phyloP scores from a whole-genome alignment of 1,139 yeast species.

The Keqinozyma sinolaborantium region DNA sequence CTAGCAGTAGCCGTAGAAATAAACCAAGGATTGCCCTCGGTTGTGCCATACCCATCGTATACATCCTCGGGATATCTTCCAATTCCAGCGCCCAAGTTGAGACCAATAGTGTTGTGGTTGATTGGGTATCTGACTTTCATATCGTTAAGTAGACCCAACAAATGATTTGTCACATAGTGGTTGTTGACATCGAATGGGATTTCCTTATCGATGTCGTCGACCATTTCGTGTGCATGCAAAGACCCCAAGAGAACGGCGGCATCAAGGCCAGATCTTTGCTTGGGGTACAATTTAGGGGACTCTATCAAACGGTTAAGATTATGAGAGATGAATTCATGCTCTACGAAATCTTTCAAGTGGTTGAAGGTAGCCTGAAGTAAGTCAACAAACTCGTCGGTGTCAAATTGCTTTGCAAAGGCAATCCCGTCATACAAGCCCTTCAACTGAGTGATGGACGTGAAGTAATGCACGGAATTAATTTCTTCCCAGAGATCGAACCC shows the following conservation, averaged over 20 bases:
- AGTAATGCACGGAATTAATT: constrained; percentile 67
- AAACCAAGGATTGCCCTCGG: constrained; percentile 96
- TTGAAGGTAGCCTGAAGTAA: constrained; percentile 22
- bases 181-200: constrained; percentile 63
- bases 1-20: constrained; percentile 81
- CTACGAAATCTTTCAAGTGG: constrained; percentile 33
- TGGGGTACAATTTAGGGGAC: constrained; percentile 49
- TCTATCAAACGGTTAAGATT: constrained; percentile 60
- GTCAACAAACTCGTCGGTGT: constrained; percentile 23
- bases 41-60: constrained; percentile 72
- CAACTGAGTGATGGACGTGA: constrained; percentile 72
- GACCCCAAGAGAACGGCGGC: constrained; percentile 74
- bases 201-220: constrained; percentile 15
- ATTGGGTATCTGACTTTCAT: constrained; percentile 77
- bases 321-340: constrained; percentile 34
- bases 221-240: constrained; percentile 56
- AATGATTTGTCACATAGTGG: constrained; percentile 52
- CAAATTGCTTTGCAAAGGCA: constrained; percentile 27
- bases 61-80: constrained; percentile 95
- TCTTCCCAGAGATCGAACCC: constrained; percentile 97
- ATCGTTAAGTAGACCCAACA: constrained; percentile 54
- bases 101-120: constrained; percentile 47
- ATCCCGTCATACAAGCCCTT: constrained; percentile 65
- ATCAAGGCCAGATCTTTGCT: constrained; percentile 68
- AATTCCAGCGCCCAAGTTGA: constrained; percentile 59